Percentiles rank a stretch among this genome's conserved stretches.
These are phyloP conservation scores for Pseudocercospora pini-densiflorae DNA, from an alignment of 2,329 filamentous ascomycete species.

Conservation along the genomic window DNA sequence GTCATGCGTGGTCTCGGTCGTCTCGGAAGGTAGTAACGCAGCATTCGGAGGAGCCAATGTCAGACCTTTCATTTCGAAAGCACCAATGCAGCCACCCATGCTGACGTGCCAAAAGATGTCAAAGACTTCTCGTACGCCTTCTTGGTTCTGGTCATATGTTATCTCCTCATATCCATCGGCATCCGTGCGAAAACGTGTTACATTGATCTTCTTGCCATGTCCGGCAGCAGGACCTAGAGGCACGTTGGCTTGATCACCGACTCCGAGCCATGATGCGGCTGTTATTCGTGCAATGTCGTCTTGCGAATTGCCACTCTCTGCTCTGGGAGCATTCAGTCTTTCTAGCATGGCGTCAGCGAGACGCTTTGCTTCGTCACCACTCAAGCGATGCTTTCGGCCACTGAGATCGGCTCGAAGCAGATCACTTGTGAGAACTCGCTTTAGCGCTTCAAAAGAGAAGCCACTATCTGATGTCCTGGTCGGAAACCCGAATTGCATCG, in stretches of 20 bases:
- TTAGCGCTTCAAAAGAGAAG: constrained; percentile 48
- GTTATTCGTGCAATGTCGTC: constrained; percentile 46
- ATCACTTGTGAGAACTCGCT: constrained; percentile 52
- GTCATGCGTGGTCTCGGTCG: constrained; percentile 30
- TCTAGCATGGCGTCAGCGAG: constrained; percentile 51
- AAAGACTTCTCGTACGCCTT: constrained; percentile 49
- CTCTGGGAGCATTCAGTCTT: constrained; percentile 42
- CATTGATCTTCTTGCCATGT: constrained; percentile 44
- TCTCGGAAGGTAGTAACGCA: background rate
- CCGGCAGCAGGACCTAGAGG: constrained; percentile 41
- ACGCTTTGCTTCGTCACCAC: constrained; percentile 52
- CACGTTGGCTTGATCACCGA: constrained; percentile 39
- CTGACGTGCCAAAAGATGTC: constrained; percentile 50
- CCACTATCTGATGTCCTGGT: background rate
- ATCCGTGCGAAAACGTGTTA: constrained; percentile 46
- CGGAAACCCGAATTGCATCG: background rate
- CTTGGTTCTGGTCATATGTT: constrained; percentile 44
- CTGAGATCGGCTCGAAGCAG: constrained; percentile 51
- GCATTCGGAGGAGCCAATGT: constrained; percentile 22
- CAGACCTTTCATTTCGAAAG: constrained; percentile 50
- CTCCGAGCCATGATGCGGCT: constrained; percentile 49
- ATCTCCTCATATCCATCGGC: constrained; percentile 41
- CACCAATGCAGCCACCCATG: constrained; percentile 48
- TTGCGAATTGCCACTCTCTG: constrained; percentile 39
- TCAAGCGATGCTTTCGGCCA: constrained; percentile 45